These are phyloP conservation scores for Hirschioporus abietinus DNA, from an alignment of 768 basidiomycete genomes.

Conservation along the genomic window DNA sequence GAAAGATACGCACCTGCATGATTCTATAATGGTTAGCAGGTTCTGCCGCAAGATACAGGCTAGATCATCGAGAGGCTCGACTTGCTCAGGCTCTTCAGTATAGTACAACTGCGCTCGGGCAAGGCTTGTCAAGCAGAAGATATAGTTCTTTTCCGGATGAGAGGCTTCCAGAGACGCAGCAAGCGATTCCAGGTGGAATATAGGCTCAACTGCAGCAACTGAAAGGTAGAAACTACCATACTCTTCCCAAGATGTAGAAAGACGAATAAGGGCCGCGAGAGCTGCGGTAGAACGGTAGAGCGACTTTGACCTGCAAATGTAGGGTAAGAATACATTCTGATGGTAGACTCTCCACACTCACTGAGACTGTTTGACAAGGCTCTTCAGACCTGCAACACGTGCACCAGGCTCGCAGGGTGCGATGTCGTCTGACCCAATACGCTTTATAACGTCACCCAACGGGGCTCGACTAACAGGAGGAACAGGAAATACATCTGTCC, in stretches of 20 bases:
- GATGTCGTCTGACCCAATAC: not conserved
- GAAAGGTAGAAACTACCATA: not conserved
- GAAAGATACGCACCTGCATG: not conserved
- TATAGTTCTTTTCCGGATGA: not conserved
- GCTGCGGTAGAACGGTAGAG: not conserved
- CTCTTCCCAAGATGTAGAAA: not conserved
- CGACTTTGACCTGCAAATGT: not conserved
- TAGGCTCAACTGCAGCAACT: not conserved
- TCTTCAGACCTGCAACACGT: not conserved
- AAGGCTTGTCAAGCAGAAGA: not conserved
- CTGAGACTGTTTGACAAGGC: not conserved
- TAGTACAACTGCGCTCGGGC: not conserved
- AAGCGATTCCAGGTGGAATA: not conserved
- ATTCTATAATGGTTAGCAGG: not conserved
- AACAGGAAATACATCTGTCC: not conserved
- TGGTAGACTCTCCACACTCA: not conserved
- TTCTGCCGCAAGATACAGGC: not conserved
- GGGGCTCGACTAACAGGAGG: too few relatives aligned
- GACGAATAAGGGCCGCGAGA: not conserved
- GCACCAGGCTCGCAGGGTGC: not conserved
- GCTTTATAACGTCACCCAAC: not conserved
- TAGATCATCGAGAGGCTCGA: too few relatives aligned
- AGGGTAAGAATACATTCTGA: not conserved
- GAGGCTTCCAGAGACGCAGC: not conserved
- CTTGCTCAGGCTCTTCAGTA: not conserved